Evolutionary conservation across 1,284 basidiomycete genomes (phyloP).

Genomic region (Sanghuangporus weigelae): DNA sequence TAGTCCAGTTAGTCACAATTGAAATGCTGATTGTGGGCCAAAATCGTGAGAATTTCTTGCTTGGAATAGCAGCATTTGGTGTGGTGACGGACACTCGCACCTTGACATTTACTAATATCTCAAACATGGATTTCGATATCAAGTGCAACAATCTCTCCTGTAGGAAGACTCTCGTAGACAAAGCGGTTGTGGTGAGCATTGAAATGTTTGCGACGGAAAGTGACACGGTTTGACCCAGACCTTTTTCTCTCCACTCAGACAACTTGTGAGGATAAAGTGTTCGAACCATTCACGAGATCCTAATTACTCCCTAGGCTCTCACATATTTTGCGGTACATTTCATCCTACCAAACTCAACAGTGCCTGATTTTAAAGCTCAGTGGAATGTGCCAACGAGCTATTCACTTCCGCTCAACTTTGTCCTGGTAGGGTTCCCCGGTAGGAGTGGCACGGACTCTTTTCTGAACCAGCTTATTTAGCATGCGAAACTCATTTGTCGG

Average conservation of each 20-base stretch:
- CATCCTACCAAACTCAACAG: background rate
- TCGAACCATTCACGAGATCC: background rate
- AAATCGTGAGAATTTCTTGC: too few relatives aligned
- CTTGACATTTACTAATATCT: background rate
- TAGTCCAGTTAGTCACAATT: too few relatives aligned
- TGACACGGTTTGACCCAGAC: background rate
- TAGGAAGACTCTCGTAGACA: conserved; percentile 58
- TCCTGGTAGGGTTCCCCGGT: conserved; percentile 43
- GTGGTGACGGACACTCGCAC: background rate
- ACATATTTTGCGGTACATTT: conserved; percentile 73
- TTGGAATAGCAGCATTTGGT: too few relatives aligned
- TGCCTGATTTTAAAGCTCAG: conserved; percentile 24
- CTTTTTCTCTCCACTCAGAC: background rate
- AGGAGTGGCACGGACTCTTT: background rate
- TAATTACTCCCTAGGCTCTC: conserved; percentile 46
- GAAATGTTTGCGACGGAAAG: background rate
- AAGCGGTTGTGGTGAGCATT: conserved; percentile 69
- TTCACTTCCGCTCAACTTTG: conserved; percentile 73
- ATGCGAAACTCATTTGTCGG: conserved; percentile 72
- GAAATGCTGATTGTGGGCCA: too few relatives aligned
- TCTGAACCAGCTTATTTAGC: conserved; percentile 36
- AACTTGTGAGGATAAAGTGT: conserved; percentile 5
- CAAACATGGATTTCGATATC: conserved; percentile 42
- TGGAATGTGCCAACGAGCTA: conserved; percentile 78
- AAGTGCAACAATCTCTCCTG: conserved; percentile 75